phyloP scores from a whole-genome alignment of 345 rosid genomes.

The Turnera subulata region DNA sequence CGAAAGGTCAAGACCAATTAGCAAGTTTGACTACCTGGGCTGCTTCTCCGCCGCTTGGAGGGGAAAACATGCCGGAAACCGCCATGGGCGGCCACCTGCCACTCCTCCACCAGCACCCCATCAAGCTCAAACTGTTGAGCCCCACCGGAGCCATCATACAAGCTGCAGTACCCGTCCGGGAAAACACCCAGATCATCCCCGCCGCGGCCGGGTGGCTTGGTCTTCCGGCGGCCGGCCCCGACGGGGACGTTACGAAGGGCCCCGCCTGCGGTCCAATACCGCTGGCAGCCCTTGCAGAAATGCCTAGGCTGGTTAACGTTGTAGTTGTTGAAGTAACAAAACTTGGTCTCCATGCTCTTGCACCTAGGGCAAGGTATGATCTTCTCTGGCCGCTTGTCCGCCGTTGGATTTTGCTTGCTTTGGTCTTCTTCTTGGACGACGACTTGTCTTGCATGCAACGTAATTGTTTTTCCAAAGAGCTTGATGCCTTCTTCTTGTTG shows the following conservation, averaged over 20 bases:
- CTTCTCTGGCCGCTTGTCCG: slow-evolving; percentile 74
- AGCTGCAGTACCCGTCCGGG: slow-evolving; percentile 30
- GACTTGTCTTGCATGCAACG: slow-evolving; percentile 38
- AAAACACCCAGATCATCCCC: slow-evolving; percentile 27
- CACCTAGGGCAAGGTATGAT: slow-evolving; percentile 92
- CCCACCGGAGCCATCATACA: slow-evolving; percentile 41
- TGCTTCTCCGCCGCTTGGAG: slow-evolving; percentile 51
- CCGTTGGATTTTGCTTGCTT: slow-evolving; percentile 26
- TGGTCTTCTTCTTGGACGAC: slow-evolving; percentile 36
- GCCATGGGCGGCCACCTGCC: slow-evolving; percentile 45
- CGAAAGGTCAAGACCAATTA: slow-evolving; percentile 18
- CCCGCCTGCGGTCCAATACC: slow-evolving; percentile 99
- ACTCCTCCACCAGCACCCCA: slow-evolving; percentile 49
- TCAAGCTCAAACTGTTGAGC: slow-evolving; percentile 51
- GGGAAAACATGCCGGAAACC: slow-evolving; percentile 59
- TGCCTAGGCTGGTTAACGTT: slow-evolving; percentile 98
- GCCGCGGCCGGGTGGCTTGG: slow-evolving; percentile 50
- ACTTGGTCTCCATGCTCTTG: slow-evolving; percentile 94
- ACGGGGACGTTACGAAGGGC: slow-evolving; percentile 92
- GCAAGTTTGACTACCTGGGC: slow-evolving; percentile 48
- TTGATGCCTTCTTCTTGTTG: slow-evolving; percentile 65
- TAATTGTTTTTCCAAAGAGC: slow-evolving; percentile 76
- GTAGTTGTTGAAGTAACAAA: slow-evolving; percentile 95
- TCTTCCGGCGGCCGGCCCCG: slow-evolving; percentile 90
- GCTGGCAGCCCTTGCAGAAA: slow-evolving; percentile 93